Conservation (phyloP, 345 rosid genomes). For the Populus ilicifolia region DNA sequence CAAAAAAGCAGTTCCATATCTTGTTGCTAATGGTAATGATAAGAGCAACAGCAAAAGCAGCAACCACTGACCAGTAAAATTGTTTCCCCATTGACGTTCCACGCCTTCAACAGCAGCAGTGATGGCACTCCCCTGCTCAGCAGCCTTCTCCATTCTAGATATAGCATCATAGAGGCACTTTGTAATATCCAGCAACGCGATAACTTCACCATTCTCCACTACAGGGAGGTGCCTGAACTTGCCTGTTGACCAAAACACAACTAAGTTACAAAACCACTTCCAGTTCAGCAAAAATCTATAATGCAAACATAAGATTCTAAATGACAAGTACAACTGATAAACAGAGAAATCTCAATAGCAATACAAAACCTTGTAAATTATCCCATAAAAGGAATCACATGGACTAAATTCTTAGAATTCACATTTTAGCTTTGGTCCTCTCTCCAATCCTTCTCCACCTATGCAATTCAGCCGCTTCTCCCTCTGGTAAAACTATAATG, state of each 20-base stretch:
- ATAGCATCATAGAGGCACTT: constrained; percentile 97
- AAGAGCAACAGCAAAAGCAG: neutral
- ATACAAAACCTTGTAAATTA: neutral
- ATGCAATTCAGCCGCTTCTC: neutral
- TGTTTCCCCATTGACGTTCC: constrained; percentile 86
- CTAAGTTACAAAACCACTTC: neutral
- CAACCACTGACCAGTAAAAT: constrained; percentile 50
- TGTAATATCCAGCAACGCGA: constrained; percentile 91
- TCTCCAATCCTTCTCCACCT: neutral
- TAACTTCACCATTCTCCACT: constrained; percentile 97
- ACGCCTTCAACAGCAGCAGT: constrained; percentile 99
- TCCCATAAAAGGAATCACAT: neutral
- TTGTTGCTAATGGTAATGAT: neutral
- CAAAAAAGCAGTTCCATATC: neutral
- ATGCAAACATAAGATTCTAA: neutral
- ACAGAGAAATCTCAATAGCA: neutral
- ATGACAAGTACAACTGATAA: neutral
- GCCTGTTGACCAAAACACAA: constrained; percentile 38
- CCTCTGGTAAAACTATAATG: neutral
- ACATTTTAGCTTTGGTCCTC: neutral
- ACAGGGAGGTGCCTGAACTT: constrained; percentile 98
- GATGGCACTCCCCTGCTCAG: constrained; percentile 94
- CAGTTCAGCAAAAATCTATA: neutral
- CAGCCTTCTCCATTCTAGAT: constrained; percentile 96
- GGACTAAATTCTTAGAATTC: neutral